Evolutionary conservation across 2,329 filamentous ascomycete genomes (phyloP).

Genomic region (Neurospora crassa): DNA sequence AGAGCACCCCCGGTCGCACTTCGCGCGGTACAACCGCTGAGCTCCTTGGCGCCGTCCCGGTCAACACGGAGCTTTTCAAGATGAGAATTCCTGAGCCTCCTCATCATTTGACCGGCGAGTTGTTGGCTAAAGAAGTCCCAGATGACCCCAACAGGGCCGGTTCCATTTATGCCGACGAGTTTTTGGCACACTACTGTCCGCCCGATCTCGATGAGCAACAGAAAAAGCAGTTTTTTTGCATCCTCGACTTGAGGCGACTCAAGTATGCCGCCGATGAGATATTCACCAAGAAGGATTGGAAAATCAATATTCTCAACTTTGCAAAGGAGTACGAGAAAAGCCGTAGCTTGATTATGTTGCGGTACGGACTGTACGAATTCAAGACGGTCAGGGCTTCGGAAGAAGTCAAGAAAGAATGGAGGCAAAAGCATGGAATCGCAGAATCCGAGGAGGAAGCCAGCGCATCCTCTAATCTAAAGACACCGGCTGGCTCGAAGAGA

Average conservation of each 20-base stretch:
- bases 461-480: conserved; percentile 22
- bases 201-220: conserved; percentile 48
- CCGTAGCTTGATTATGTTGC: conserved; percentile 49
- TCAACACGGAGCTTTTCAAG: conserved; percentile 42
- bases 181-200: conserved; percentile 46
- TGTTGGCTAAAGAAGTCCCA: conserved; percentile 42
- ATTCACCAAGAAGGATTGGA: conserved; percentile 52
- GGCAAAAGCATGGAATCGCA: conserved; percentile 44
- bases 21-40: conserved; percentile 37
- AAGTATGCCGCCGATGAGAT: conserved; percentile 54
- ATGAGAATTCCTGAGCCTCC: conserved; percentile 52
- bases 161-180: conserved; percentile 52
- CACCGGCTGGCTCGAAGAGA: conserved; percentile 35
- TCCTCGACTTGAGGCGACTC: conserved; percentile 50
- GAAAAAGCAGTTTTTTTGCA: conserved; percentile 52
- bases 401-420: conserved; percentile 49
- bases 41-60: conserved; percentile 35
- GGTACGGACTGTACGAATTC: conserved; percentile 54
- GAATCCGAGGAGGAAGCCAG: conserved; percentile 36
- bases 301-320: conserved; percentile 52
- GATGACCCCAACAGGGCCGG: conserved; percentile 40
- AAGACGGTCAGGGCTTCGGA: conserved; percentile 51
- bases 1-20: conserved; percentile 32
- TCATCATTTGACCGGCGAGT: conserved; percentile 45
- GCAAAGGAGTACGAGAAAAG: conserved; percentile 58